Evolutionary conservation across 306 rosid genomes (phyloP), one percentile per base, ranked within the genome.

Genomic region (Trifolium dubium): DNA sequence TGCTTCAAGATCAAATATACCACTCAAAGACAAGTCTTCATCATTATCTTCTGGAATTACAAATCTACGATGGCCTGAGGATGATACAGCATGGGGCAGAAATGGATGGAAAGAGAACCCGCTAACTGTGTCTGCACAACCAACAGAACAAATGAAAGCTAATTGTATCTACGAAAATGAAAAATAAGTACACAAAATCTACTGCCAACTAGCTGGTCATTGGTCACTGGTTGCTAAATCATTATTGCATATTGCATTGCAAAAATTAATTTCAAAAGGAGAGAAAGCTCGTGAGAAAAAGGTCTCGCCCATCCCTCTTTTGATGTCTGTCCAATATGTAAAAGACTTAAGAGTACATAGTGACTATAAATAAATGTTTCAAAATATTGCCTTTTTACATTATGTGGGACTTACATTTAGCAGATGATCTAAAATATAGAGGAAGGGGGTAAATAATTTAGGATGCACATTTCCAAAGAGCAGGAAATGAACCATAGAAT

Each of bases 41-140:
- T 81, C 71, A 76, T 53, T 73, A 58, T 89, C 89, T 44, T 92
- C 99, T 59, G 95, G 89, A 46, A 69, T 80, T 62, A 83, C 50
- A 80, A 83, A 94, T 86, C 99, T 89, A 51, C 99, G 90, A 72
- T 92, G 97, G 46, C 99, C 99, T 6, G 97, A 94, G 56, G 97
- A 88, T 65, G 99, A 72, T 35, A 83, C 89, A 11, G 96, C 92
- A 86, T 82, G 80, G 13, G 98, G 97, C 34, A 91, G 79, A 88
- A 29, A 94, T 47, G 99, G 99, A 87, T 94, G 99, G 78, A 94
- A 92, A 67, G 97, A 87, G 81, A 94, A 84, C 54, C 96, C 91
- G 35, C 74, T 94, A 44, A 94, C 88, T 2, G 99, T 92, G 80
- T 94, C 99, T 94, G 92, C 55, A 64, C 59, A 77, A 34, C 35